Conservation (phyloP, 192 early-diverging fungal species). For the Coemansia sp. region DNA sequence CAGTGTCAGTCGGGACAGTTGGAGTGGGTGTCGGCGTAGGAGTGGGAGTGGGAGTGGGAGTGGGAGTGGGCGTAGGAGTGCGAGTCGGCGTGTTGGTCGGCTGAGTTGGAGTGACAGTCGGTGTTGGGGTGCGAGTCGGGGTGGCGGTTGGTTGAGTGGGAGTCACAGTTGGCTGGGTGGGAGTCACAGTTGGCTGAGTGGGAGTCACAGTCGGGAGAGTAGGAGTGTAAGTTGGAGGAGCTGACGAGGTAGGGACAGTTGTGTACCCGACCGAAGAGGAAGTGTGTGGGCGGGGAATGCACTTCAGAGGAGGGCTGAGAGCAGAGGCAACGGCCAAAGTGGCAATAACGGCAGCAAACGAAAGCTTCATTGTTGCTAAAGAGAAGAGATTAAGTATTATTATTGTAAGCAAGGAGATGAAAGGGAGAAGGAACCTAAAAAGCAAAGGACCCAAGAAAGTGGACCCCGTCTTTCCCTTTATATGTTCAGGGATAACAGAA, state of each 20-base stretch:
- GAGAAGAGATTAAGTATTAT: background rate
- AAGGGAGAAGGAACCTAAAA: background rate
- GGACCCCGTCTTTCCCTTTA: background rate
- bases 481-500: no score
- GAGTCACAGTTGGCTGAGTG: background rate
- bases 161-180: background rate
- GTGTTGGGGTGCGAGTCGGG: background rate
- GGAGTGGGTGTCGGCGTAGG: background rate
- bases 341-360: constrained; percentile 16
- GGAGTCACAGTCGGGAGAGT: background rate
- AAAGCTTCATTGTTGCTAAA: constrained; percentile 23
- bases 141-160: background rate
- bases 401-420: background rate
- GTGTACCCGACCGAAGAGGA: background rate
- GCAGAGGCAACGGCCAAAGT: constrained; percentile 25
- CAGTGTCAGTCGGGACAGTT: background rate
- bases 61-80: background rate
- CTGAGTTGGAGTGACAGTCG: background rate
- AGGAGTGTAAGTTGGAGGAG: background rate
- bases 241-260: background rate
- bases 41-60: background rate
- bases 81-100: background rate
- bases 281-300: constrained; percentile 38
- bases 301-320: constrained; percentile 15
- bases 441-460: background rate